A percentile compares a stretch with the other conserved stretches of the same genome.
Evolutionary conservation across 2,329 filamentous ascomycete species (phyloP).

Genomic region (Geosmithia flava): DNA sequence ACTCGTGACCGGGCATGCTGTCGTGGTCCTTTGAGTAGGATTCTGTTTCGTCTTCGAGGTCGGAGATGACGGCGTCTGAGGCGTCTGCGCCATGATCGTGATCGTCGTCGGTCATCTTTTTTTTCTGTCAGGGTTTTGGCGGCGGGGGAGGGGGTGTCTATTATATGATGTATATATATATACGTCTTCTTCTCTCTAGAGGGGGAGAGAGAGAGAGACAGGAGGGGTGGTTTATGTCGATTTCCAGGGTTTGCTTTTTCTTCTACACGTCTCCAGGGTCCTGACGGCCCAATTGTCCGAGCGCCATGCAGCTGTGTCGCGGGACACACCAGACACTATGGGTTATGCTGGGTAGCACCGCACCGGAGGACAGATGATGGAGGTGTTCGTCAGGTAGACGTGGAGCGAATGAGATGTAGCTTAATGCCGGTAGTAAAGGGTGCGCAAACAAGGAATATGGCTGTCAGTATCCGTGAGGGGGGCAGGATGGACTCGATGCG

Average conservation of each 20-base stretch:
- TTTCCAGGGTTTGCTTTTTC: no score
- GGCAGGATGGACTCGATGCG: no score
- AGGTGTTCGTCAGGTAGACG: neutral
- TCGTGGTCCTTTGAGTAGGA: slow-evolving; percentile 33
- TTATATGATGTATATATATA: slow-evolving; percentile 38
- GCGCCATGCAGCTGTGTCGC: neutral
- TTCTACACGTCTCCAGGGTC: neutral
- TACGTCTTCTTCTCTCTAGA: neutral
- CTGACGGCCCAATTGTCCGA: neutral
- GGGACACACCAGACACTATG: neutral
- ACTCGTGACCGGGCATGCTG: slow-evolving; percentile 30
- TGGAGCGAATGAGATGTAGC: no score
- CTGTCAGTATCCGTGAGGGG: no score
- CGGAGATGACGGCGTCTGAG: slow-evolving; percentile 42
- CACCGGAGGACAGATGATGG: neutral
- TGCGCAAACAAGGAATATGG: no score
- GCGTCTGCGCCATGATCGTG: slow-evolving; percentile 40
- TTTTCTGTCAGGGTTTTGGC: no score
- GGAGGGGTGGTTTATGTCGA: no score
- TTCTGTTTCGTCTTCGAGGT: slow-evolving; percentile 45
- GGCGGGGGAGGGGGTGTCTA: neutral
- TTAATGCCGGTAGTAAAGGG: no score
- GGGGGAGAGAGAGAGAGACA: neutral
- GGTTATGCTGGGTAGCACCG: neutral
- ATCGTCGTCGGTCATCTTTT: slow-evolving; percentile 37